Evolutionary conservation across 2,329 filamentous ascomycete species (phyloP).

Genomic region (Cytospora schulzeri): DNA sequence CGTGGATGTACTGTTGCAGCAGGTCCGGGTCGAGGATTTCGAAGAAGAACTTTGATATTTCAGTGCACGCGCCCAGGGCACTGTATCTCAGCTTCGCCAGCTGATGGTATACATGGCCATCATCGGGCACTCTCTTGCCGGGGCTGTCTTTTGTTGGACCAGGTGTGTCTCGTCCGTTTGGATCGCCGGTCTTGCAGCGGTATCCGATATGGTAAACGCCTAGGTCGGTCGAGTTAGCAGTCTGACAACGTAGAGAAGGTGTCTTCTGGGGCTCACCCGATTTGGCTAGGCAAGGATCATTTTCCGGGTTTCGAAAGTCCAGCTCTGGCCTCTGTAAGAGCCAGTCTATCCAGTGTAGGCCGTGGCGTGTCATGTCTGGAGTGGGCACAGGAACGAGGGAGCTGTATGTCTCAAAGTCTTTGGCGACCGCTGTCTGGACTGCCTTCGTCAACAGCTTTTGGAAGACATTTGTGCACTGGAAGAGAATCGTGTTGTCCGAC

Average conservation of each 20-base stretch:
- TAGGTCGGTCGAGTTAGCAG: background rate
- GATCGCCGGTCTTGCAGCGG: background rate
- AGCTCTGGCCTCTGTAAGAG: background rate
- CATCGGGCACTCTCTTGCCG: background rate
- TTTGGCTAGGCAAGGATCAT: background rate
- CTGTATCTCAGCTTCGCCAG: background rate
- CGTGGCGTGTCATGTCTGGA: constrained; percentile 5
- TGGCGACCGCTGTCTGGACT: background rate
- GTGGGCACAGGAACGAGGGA: background rate
- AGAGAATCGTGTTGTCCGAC: background rate
- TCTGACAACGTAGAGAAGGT: background rate
- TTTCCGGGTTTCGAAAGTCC: constrained; percentile 2
- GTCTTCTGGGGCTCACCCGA: background rate
- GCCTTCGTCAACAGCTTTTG: background rate
- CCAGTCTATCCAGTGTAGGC: background rate
- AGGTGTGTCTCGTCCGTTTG: background rate
- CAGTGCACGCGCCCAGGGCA: background rate
- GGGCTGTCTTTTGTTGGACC: background rate
- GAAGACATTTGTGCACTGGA: constrained; percentile 7
- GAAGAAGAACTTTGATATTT: constrained; percentile 6
- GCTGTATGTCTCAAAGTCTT: constrained; percentile 3
- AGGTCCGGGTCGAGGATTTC: background rate
- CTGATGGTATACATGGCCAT: background rate
- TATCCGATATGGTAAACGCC: constrained; percentile 4
- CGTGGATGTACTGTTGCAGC: background rate